Evolutionary conservation across 192 early-diverging fungal species (phyloP).

Genomic region (Coemansia sp.): DNA sequence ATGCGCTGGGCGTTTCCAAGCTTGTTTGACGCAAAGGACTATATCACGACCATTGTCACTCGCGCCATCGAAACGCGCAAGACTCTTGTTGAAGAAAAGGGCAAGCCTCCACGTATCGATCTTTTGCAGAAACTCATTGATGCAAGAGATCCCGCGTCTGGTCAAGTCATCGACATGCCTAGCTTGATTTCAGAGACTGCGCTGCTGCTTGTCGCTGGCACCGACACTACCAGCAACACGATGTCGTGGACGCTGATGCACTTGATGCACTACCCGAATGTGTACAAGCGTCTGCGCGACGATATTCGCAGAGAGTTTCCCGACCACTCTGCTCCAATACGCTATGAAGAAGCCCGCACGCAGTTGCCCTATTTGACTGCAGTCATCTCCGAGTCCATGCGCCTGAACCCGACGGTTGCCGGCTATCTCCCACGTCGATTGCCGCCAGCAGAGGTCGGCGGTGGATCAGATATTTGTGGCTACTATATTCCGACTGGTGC

Average conservation of each 20-base stretch:
- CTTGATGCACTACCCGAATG: constrained; percentile 33
- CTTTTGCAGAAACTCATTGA: constrained; percentile 51
- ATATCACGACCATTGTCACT: constrained; percentile 3
- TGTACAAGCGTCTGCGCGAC: constrained; percentile 18
- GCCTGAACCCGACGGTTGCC: constrained; percentile 27
- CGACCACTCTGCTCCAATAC: constrained; percentile 9
- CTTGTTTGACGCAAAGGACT: background rate
- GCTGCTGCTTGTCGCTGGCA: constrained; percentile 45
- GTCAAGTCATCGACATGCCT: constrained; percentile 10
- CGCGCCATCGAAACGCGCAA: constrained; percentile 10
- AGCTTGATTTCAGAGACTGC: constrained; percentile 21
- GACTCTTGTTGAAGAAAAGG: background rate
- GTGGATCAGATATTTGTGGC: constrained; percentile 10
- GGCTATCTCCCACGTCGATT: constrained; percentile 30
- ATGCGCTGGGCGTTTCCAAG: constrained; percentile 12
- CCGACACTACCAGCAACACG: constrained; percentile 56
- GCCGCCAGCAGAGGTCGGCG: background rate
- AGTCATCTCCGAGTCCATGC: constrained; percentile 46
- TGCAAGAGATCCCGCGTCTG: constrained; percentile 37
- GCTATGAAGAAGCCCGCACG: constrained; percentile 21
- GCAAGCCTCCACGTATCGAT: constrained; percentile 4
- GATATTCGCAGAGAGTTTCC: constrained; percentile 40
- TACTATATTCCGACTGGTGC: constrained; percentile 18
- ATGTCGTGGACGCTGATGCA: constrained; percentile 37
- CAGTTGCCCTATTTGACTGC: constrained; percentile 41